Evolutionary conservation across 2,329 filamentous ascomycete species (phyloP), one percentile per base, ranked within the genome.

Genomic region (Claviceps capensis): DNA sequence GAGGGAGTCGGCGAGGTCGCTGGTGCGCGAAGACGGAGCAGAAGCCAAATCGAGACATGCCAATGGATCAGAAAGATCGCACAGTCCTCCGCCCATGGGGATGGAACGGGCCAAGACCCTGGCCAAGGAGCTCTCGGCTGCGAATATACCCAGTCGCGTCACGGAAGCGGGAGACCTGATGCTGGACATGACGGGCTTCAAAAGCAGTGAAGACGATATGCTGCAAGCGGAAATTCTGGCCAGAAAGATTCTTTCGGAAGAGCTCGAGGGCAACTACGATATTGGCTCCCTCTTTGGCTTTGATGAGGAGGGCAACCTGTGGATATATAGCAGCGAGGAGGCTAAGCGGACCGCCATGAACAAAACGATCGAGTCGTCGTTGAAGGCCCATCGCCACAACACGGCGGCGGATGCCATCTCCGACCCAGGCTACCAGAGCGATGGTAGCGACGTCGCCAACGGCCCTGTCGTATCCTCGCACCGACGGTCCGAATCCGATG

Each of bases 281-380:
- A 95, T 98, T 60, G 93, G 93, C 5, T 85, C 91, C 2, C 75
- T 98, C 34, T 95, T 98, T 60, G 93, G 90, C 13, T 91, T 93
- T 45, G 93, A 98, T 63, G 89, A 95, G 62, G 82, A 93, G 54
- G 93, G 93, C 6, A 98, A 98, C 61, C 75, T 98, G n/a, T 97
- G 93, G 91, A 97, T 98, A 58, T 98, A 98, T 71, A 93, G 89
- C 69, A 97, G 90, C 61, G 90, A 97, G 66, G 90, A 95, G 63
- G 89, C 93, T 23, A 97, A 96, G 63, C 85, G 93, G 61, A 85
- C 86, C 6, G 91, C 91, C 36, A 84, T 84, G 71, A 83, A 85
- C 64, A 77, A 72, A 59, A 77, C 76, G 1, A 73, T 77, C 55
- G 75, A 78, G 52, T 69, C 73, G 7, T 70, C 74, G 9, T 63